phyloP scores from a whole-genome alignment of 495 filamentous ascomycete genomes.

The Xylaria flabelliformis region DNA sequence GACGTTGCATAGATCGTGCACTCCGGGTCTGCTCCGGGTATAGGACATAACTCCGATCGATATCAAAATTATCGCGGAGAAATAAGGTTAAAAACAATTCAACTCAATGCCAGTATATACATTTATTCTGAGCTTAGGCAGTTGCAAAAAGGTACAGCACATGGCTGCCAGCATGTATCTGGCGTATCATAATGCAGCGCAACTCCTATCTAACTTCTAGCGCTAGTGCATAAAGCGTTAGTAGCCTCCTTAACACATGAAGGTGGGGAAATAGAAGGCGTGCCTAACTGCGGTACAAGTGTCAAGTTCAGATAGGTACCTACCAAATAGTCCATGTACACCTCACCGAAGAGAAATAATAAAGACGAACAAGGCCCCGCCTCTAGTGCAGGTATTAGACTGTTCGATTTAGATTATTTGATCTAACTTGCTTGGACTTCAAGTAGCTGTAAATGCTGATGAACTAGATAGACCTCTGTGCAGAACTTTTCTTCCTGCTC shows the following conservation, averaged over 20 bases:
- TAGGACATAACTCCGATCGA: neutral
- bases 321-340: neutral
- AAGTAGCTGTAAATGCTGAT: too few species aligned
- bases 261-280: neutral
- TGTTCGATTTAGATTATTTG: neutral
- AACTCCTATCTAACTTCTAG: neutral
- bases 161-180: neutral
- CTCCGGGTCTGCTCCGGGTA: slow-evolving; percentile 4
- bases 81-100: neutral
- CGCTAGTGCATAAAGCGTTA: neutral
- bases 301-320: neutral
- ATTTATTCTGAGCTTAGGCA: neutral
- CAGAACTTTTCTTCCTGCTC: neutral
- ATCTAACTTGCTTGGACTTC: too few species aligned
- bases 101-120: neutral
- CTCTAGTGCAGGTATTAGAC: neutral
- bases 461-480: neutral
- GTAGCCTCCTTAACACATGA: neutral
- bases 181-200: neutral
- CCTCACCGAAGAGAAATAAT: neutral
- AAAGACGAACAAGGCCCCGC: neutral
- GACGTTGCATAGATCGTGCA: neutral
- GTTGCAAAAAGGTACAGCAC: neutral
- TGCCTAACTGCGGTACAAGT: neutral
- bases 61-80: neutral